Conservation (phyloP, 495 filamentous ascomycete genomes). For the Penicillium subrubescens region DNA sequence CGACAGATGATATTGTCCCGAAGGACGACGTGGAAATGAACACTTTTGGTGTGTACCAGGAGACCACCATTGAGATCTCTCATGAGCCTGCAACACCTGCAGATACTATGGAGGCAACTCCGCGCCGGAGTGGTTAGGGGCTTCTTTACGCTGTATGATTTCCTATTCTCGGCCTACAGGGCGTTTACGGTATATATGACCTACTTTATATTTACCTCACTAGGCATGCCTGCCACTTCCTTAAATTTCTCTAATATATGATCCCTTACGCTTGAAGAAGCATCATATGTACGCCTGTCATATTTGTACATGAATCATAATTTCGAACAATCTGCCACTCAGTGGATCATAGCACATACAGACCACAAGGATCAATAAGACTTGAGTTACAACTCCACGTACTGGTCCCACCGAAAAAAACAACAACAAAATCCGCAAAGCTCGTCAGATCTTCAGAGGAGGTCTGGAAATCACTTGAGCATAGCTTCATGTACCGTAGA, state of each 20-base stretch:
- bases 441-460: slow-evolving; percentile 2
- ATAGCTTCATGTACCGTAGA: not conserved
- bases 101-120: slow-evolving; percentile 4
- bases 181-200: slow-evolving; percentile 12
- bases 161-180: not conserved
- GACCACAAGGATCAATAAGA: not conserved
- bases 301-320: slow-evolving; percentile 1
- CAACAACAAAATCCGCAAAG: not conserved
- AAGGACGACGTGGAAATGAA: slow-evolving; percentile 37
- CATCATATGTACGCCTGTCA: not conserved
- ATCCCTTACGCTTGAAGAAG: not conserved
- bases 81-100: slow-evolving; percentile 32
- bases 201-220: slow-evolving; percentile 1
- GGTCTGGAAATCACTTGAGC: not conserved
- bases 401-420: not conserved
- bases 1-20: slow-evolving; percentile 42
- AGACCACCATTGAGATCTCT: slow-evolving; percentile 46
- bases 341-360: not conserved
- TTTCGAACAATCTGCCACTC: not conserved
- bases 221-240: not conserved
- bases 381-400: not conserved
- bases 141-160: slow-evolving; percentile 7
- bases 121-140: slow-evolving; percentile 9
- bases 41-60: slow-evolving; percentile 42
- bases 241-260: slow-evolving; percentile 10